Percentiles rank a stretch among this genome's conserved stretches.
These are phyloP conservation scores for Hyaloraphidium curvatum DNA, from an alignment of 192 early-diverging fungal species.

Conservation along the genomic window DNA sequence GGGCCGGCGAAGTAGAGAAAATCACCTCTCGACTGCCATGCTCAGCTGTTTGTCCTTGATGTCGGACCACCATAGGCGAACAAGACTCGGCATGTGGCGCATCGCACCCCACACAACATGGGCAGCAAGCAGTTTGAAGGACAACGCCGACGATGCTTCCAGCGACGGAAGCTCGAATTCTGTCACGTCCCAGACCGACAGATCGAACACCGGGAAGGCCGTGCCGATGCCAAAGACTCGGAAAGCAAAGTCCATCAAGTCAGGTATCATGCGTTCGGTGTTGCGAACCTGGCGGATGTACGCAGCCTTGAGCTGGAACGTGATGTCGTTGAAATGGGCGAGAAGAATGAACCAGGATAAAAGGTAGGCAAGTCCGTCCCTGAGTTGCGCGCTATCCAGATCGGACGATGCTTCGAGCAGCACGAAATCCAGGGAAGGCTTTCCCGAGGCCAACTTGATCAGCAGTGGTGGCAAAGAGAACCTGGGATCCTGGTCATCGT, in stretches of 20 bases:
- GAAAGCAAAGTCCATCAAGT: conserved; percentile 41
- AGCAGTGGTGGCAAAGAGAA: too few species aligned
- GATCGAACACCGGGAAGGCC: conserved; percentile 31
- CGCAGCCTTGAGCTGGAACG: conserved; percentile 17
- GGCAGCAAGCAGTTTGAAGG: conserved; percentile 42
- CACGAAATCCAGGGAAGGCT: too few species aligned
- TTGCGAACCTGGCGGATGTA: conserved; percentile 37
- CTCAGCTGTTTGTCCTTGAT: conserved; percentile 57
- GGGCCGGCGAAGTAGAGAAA: not conserved
- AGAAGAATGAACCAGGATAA: too few species aligned
- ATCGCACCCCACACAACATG: conserved; percentile 52
- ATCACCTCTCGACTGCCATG: conserved; percentile 45
- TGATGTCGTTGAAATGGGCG: too few species aligned
- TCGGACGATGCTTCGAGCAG: too few species aligned
- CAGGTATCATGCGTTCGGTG: conserved; percentile 19
- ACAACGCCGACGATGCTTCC: conserved; percentile 13
- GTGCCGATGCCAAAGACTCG: conserved; percentile 38
- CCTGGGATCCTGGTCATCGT: too few species aligned
- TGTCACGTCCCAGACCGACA: conserved; percentile 44
- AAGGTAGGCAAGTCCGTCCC: too few species aligned
- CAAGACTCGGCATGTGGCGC: conserved; percentile 41
- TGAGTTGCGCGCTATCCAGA: too few species aligned
- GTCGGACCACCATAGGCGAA: conserved; percentile 60
- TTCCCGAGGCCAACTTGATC: too few species aligned
- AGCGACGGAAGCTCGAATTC: conserved; percentile 21